Percentiles rank a stretch among this genome's conserved stretches.
phyloP scores from a whole-genome alignment of 139 green algal genomes.

The Chlorella sp. region DNA sequence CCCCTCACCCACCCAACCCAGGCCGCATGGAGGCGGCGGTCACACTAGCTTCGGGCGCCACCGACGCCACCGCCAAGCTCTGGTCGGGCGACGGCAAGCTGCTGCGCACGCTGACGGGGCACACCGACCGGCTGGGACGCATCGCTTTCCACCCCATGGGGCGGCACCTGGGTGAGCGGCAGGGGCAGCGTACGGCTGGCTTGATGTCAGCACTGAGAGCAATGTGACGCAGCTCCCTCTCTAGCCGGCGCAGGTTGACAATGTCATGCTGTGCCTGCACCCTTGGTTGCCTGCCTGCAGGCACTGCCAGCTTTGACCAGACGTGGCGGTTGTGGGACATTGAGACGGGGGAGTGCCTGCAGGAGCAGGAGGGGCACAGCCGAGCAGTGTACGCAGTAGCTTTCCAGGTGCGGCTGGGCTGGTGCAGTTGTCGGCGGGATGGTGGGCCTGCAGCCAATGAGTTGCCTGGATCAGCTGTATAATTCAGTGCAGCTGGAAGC shows the following conservation, averaged over 20 bases:
- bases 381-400: constrained; percentile 91
- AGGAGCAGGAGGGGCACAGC: constrained; percentile 98
- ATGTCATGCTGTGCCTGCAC: too few species aligned
- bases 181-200: not conserved
- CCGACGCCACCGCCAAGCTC: constrained; percentile 75
- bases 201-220: too few species aligned
- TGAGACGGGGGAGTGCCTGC: constrained; percentile 80
- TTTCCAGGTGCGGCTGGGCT: constrained; percentile 75
- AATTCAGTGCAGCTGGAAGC: too few species aligned
- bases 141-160: constrained; percentile 94
- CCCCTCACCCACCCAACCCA: not conserved
- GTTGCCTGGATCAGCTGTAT: too few species aligned
- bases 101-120: constrained; percentile 77
- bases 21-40: constrained; percentile 20
- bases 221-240: too few species aligned
- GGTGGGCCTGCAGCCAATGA: too few species aligned
- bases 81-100: constrained; percentile 64
- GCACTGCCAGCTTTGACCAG: constrained; percentile 89
- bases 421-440: not conserved
- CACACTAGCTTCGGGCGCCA: constrained; percentile 70
- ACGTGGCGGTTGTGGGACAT: constrained; percentile 98
- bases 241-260: too few species aligned
- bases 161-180: constrained; percentile 65
- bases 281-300: constrained; percentile 57
- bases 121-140: constrained; percentile 86